These are phyloP conservation scores for Protea cynaroides DNA, from an alignment of 164 flowering plant species.

Conservation along the genomic window DNA sequence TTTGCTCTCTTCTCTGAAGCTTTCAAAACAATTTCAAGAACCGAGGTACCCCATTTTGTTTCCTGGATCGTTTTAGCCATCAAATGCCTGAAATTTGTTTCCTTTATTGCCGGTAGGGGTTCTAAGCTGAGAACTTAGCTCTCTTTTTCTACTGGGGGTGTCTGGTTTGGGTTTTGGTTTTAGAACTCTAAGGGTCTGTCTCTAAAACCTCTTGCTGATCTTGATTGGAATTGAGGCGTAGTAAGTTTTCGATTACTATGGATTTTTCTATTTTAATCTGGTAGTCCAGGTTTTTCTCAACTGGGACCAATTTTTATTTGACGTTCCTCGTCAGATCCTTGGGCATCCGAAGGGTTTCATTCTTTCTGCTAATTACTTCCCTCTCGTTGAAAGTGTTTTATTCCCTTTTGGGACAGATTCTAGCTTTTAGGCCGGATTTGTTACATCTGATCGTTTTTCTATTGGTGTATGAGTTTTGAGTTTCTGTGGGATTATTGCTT, in stretches of 20 bases:
- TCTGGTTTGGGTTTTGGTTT: background rate
- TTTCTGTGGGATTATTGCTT: background rate
- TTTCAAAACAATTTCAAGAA: background rate
- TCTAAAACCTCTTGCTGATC: background rate
- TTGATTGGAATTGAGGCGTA: background rate
- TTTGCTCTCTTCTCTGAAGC: background rate
- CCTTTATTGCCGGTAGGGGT: background rate
- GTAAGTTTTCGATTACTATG: background rate
- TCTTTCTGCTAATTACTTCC: background rate
- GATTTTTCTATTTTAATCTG: background rate
- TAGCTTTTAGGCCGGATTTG: background rate
- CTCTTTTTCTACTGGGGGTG: background rate
- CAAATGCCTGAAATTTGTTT: background rate
- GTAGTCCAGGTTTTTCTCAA: background rate
- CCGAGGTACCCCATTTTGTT: no score
- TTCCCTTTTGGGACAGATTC: background rate
- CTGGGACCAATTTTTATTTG: background rate
- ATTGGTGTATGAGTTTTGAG: background rate
- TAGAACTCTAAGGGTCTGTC: background rate
- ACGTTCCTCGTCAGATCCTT: background rate
- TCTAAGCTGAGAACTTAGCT: background rate
- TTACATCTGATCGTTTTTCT: background rate
- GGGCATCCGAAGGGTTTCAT: background rate
- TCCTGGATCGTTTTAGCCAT: no score
- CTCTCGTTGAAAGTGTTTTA: background rate